These are phyloP conservation scores for Penicillium sp. DNA, from an alignment of 2,329 filamentous ascomycete species.

Conservation along the genomic window DNA sequence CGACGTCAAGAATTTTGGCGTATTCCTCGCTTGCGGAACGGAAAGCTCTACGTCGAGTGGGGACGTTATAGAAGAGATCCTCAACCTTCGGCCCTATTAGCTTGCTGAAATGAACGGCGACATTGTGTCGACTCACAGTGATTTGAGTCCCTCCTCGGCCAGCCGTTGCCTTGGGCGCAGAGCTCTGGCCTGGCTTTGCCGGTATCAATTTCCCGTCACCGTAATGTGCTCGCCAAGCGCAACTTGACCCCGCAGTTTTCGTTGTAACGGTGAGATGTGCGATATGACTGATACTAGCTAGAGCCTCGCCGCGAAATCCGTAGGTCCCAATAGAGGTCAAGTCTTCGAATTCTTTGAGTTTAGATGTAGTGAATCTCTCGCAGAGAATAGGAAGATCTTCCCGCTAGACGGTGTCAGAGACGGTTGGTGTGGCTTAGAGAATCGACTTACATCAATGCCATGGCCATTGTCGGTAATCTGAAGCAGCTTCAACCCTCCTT, in stretches of 20 bases:
- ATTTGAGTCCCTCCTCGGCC: slow-evolving; percentile 91
- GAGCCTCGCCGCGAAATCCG: slow-evolving; percentile 92
- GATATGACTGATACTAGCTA: slow-evolving; percentile 97
- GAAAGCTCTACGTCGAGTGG: slow-evolving; percentile 81
- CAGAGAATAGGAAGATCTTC: slow-evolving; percentile 89
- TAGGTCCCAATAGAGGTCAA: slow-evolving; percentile 87
- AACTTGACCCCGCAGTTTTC: slow-evolving; percentile 79
- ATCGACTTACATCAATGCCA: slow-evolving; percentile 73
- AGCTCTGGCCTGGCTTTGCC: slow-evolving; percentile 78
- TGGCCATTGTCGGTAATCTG: slow-evolving; percentile 98
- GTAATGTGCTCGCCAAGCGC: slow-evolving; percentile 88
- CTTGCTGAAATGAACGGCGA: not conserved
- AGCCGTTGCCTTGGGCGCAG: slow-evolving; percentile 82
- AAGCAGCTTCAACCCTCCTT: slow-evolving; percentile 87
- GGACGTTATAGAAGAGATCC: slow-evolving; percentile 95
- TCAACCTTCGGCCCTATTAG: slow-evolving; percentile 56
- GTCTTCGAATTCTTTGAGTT: slow-evolving; percentile 90
- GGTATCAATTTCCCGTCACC: slow-evolving; percentile 75
- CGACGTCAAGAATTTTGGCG: slow-evolving; percentile 93
- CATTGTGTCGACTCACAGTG: slow-evolving; percentile 59
- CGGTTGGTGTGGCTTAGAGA: not conserved
- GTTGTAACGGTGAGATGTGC: slow-evolving; percentile 94
- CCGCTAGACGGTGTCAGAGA: slow-evolving; percentile 54
- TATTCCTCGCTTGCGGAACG: slow-evolving; percentile 91
- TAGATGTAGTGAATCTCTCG: slow-evolving; percentile 94